Conservation (phyloP, 768 basidiomycete species). For the Phaeotremella skinneri region DNA sequence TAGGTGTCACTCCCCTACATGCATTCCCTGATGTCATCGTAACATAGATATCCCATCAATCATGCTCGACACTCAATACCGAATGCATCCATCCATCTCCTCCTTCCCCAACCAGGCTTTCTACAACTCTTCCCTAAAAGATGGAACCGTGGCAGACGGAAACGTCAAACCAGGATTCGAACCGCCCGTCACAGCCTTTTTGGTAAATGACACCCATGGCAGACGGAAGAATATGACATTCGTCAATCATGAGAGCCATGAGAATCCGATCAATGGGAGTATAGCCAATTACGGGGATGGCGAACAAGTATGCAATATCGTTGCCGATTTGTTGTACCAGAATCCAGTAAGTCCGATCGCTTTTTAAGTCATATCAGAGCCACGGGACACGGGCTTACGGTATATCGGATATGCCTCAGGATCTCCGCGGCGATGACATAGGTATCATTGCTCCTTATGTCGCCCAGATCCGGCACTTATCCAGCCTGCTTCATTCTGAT, state of each 20-base stretch:
- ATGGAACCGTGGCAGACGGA: constrained; percentile 66
- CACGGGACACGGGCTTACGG: background rate
- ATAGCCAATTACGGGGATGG: constrained; percentile 75
- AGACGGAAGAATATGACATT: constrained; percentile 69
- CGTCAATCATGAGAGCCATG: constrained; percentile 71
- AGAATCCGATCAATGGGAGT: constrained; percentile 68
- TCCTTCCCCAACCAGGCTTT: constrained; percentile 81
- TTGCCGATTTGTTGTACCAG: constrained; percentile 73
- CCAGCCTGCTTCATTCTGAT: constrained; percentile 64
- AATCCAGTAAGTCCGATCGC: constrained; percentile 62
- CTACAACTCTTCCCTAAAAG: constrained; percentile 66
- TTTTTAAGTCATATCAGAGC: background rate
- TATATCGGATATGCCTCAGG: constrained; percentile 44
- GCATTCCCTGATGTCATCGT: background rate
- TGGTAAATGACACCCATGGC: constrained; percentile 56
- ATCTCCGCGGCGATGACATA: constrained; percentile 70
- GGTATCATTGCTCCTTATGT: constrained; percentile 90
- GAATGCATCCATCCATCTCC: constrained; percentile 91
- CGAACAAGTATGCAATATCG: constrained; percentile 69
- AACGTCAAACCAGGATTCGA: constrained; percentile 57
- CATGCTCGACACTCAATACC: constrained; percentile 92
- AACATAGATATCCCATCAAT: constrained; percentile 72
- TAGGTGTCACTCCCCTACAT: background rate
- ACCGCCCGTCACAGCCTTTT: constrained; percentile 59
- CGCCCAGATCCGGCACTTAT: constrained; percentile 76